phyloP scores from a whole-genome alignment of 176 grass and related monocot genomes.

The Themeda triandra region DNA sequence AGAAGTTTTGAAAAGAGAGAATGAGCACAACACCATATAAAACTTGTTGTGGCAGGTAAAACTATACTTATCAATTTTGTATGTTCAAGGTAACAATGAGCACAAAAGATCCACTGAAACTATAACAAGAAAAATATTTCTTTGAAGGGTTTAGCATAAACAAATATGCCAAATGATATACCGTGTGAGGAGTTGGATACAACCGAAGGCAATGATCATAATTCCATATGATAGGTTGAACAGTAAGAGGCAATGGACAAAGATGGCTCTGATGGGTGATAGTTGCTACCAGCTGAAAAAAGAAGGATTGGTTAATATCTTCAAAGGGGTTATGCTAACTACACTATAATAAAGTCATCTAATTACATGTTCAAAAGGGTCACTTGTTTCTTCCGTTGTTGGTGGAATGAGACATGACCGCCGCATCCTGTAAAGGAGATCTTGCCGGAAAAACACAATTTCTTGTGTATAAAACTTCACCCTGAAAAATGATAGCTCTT shows the following conservation, averaged over 20 bases:
- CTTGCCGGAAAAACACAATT: constrained; percentile 94
- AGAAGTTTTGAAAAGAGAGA: constrained; percentile 26
- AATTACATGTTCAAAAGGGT: constrained; percentile 84
- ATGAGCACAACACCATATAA: constrained; percentile 24
- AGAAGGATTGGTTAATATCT: constrained; percentile 16
- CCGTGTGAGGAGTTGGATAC: constrained; percentile 90
- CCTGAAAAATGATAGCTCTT: constrained; percentile 32
- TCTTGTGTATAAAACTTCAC: constrained; percentile 98
- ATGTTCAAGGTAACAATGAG: constrained; percentile 23
- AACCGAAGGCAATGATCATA: constrained; percentile 91
- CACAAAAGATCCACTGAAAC: constrained; percentile 17
- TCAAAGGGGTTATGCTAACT: not conserved
- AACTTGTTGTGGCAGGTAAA: not conserved
- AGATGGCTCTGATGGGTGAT: constrained; percentile 99
- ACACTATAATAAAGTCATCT: not conserved
- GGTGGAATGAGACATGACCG: constrained; percentile 79
- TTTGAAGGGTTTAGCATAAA: not conserved
- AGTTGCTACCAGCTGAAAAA: constrained; percentile 84
- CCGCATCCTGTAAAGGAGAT: constrained; percentile 94
- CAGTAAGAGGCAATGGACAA: constrained; percentile 91
- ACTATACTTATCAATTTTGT: not conserved
- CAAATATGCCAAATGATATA: constrained; percentile 36
- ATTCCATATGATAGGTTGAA: constrained; percentile 98
- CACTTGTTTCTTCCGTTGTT: constrained; percentile 82
- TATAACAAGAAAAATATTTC: not conserved